A percentile compares a stretch with the other conserved stretches of the same genome.
Evolutionary conservation across 768 basidiomycete species (phyloP).

Genomic region (Mycena capillaripes): DNA sequence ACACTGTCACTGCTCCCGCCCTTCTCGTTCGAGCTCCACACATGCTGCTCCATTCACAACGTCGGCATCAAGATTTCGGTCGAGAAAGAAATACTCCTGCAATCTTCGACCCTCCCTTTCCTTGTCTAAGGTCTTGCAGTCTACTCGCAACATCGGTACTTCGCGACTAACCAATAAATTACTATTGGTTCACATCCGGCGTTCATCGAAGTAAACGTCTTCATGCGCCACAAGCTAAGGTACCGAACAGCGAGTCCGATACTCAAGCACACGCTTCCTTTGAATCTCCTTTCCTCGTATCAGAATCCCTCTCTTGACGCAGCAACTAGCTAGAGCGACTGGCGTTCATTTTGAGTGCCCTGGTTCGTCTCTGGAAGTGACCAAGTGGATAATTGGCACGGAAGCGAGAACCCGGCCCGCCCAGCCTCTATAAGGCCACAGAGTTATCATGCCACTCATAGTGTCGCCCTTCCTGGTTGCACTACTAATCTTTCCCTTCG

Average conservation of each 20-base stretch:
- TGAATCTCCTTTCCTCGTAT: background rate
- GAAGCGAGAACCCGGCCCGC: constrained; percentile 30
- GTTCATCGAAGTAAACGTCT: background rate
- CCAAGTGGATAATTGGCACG: background rate
- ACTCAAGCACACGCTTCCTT: background rate
- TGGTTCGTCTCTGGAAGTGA: constrained; percentile 16
- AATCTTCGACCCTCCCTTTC: too few species aligned
- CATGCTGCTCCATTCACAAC: background rate
- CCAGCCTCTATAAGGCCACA: constrained; percentile 33
- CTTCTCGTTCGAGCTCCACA: background rate
- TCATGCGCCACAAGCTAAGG: background rate
- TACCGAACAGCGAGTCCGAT: constrained; percentile 2
- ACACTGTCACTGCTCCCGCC: background rate
- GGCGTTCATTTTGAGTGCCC: constrained; percentile 18
- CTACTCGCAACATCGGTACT: too few species aligned
- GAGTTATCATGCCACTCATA: constrained; percentile 19
- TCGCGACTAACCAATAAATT: too few species aligned
- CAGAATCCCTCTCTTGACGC: constrained; percentile 1
- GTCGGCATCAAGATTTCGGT: background rate
- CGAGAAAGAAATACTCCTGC: too few species aligned
- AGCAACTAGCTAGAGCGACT: background rate
- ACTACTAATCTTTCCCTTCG: background rate
- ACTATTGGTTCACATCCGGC: too few species aligned
- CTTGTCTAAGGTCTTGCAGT: too few species aligned
- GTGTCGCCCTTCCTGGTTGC: constrained; percentile 25